Conservation (phyloP, 78 protist species). For the Dictyostelium discoideum region dicty_2.7 NC_007090.3:4225501-4226000, state of each 20-base stretch:
- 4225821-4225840: background rate
- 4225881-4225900: background rate
- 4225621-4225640: background rate
- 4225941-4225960: no score
- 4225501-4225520: background rate
- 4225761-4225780: no score
- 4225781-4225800: no score
- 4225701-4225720: background rate
- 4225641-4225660: background rate
- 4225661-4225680: background rate
- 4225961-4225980: background rate
- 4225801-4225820: no score
- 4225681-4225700: background rate
- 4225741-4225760: no score
- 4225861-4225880: no score
- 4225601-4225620: background rate
- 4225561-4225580: background rate
- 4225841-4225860: no score
- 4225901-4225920: background rate
- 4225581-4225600: background rate
- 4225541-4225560: background rate
- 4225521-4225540: no score
- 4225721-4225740: background rate
- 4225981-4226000: no score
- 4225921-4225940: background rate